Base-by-base conservation (phyloP, 805 yeast species). In the Brettanomyces nanus region DNA sequence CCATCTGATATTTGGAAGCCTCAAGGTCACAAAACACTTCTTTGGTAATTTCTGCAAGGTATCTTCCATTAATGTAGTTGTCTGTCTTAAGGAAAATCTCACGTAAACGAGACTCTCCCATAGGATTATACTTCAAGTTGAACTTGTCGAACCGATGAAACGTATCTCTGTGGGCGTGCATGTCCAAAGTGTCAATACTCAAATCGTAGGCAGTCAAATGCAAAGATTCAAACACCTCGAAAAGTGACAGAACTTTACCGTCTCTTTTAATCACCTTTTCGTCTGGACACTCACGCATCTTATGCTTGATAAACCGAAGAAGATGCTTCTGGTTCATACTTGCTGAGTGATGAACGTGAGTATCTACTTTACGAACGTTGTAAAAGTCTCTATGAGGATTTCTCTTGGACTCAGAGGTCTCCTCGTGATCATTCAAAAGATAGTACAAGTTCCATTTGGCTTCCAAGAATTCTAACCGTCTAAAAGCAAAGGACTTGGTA, bases 131-230 rank as follows among this genome's bases (percentile, higher is more conserved):
- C 59, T 92, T 94, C 64, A 92, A 70, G 59, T 92, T 92, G 71
- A 92, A 92, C 63, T 92, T 92, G 62, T 92, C 99, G 56, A 92
- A 92, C 52, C 99, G 73, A 61, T 92, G 99, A 73, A 92, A 92
- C 1, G 97, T 84, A 54, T 92, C 99, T 46, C 89, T 84, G 60
- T 92, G 98, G 4, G 99, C 99, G 62, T 92, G 99, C 99, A 92
- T 92, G 62, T 92, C 99, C 48, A 92, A 71, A 2, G 98, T 94
- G 54, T 92, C 99, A 52, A 92, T 92, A 41, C 95, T 83, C 42
- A 92, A 68, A 56, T 92, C 98, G 56, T 94, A 92, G 2, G 97
- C 97, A 1, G 95, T 81, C 43, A 92, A 71, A 39, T 85, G 80
- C 58, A 92, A 71, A 27, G 97, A 87, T 54, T 87, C 74, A 63